Conservation (phyloP, 2,329 filamentous ascomycete species). For the Onygena corvina region DNA sequence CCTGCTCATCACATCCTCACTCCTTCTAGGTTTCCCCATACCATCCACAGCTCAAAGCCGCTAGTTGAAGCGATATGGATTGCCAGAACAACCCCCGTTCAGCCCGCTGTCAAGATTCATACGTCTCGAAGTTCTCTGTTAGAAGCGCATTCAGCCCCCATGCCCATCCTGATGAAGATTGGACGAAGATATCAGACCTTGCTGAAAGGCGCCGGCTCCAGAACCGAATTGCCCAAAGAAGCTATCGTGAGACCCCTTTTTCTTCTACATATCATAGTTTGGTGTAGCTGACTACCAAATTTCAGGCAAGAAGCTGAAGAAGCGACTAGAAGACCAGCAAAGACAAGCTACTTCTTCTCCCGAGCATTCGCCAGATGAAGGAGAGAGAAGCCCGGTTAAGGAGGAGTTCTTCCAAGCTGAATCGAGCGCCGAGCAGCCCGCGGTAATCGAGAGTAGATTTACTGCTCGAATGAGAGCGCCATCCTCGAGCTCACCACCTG, state of each 20-base stretch:
- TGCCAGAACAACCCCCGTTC: neutral
- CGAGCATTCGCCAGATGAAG: slow-evolving; percentile 44
- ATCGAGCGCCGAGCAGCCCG: slow-evolving; percentile 21
- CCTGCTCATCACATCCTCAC: neutral
- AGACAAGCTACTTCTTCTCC: slow-evolving; percentile 50
- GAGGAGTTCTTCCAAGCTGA: neutral
- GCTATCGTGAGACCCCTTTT: slow-evolving; percentile 3
- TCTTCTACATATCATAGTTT: neutral
- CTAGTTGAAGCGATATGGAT: too few relatives aligned
- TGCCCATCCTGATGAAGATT: slow-evolving; percentile 92
- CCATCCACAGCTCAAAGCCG: too few relatives aligned
- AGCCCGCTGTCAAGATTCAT: slow-evolving; percentile 12
- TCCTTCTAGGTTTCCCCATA: too few relatives aligned
- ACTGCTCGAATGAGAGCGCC: slow-evolving; percentile 39
- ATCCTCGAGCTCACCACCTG: slow-evolving; percentile 40
- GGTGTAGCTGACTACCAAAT: neutral
- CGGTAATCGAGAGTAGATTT: slow-evolving; percentile 34
- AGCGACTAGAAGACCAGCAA: slow-evolving; percentile 53
- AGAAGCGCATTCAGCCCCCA: slow-evolving; percentile 92
- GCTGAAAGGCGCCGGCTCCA: slow-evolving; percentile 34
- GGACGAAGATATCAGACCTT: slow-evolving; percentile 97
- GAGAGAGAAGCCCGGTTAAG: slow-evolving; percentile 19
- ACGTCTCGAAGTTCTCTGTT: slow-evolving; percentile 55
- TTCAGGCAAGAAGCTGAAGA: slow-evolving; percentile 55
- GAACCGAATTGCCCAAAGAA: slow-evolving; percentile 9